Base-by-base conservation (phyloP, 2,329 filamentous ascomycete genomes). In the Aspergillus ustus region DNA sequence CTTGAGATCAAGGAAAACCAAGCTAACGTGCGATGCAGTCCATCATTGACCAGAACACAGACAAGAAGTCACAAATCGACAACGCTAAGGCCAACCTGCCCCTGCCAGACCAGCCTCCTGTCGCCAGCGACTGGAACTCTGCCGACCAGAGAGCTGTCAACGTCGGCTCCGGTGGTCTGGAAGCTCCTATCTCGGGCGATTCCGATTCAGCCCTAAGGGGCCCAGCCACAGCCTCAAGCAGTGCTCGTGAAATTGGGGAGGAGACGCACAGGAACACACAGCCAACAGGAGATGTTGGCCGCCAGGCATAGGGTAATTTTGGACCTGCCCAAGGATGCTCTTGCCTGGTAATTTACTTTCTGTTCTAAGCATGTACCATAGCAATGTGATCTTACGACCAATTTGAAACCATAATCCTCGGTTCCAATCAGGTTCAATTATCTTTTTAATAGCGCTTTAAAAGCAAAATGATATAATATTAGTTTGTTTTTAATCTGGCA, bases 121-220 rank as follows among this genome's bases (percentile, higher is more conserved):
- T 78, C n/a, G 80, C 87, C n/a, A 90, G 90, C 5, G 91, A 95
- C 82, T 93, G 88, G 84, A 88, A 93, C 75, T 91, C 89, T 0
- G 82, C 85, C 54, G 90, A 94, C 70, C 83, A 83, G 34, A 80
- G 85, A 64, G 91, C 80, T 59, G 87, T 91, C 72, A 90, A 91
- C 72, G 87, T 91, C 52, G 89, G 89, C 65, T 86, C 87, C 40
- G 89, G 89, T 20, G 77, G 83, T 57, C 68, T 82, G 1, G 74
- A 84, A 67, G 84, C 80, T 56, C 82, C 84, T 63, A 77, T 87
- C 50, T 85, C 86, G 20, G 57, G 70, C 17, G 78, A 84, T 37
- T 55, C 53, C 13, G 77, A 82, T 40, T 77, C 81, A 25, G 87
- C 86, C 7, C 77, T 90, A 54, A 80, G 85, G 20, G 87, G 80